Evolutionary conservation across 148 eudicot genomes (phyloP).

Genomic region (Beta vulgaris): DNA sequence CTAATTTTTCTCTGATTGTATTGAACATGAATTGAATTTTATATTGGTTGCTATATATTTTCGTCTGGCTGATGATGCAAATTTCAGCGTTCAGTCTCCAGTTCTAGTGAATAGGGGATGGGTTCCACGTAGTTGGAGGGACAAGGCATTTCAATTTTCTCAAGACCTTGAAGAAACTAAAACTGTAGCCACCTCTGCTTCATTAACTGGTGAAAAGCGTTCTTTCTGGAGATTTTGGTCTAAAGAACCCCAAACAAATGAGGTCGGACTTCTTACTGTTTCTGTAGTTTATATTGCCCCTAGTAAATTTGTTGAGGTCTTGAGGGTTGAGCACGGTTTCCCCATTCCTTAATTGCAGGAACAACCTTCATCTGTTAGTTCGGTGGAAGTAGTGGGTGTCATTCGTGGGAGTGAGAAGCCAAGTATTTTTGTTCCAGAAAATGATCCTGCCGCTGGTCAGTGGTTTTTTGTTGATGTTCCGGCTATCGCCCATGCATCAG

Average conservation of each 20-base stretch:
- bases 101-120: slow-evolving; percentile 95
- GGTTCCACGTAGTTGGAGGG: slow-evolving; percentile 97
- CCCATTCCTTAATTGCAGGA: slow-evolving; percentile 41
- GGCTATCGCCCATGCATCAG: slow-evolving; percentile 61
- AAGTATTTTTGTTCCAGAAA: slow-evolving; percentile 88
- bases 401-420: slow-evolving; percentile 95
- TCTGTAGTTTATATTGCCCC: slow-evolving; percentile 13
- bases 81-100: slow-evolving; percentile 76
- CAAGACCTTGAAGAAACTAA: slow-evolving; percentile 33
- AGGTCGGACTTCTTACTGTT: slow-evolving; percentile 34
- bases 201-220: slow-evolving; percentile 32
- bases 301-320: background rate
- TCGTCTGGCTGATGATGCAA: slow-evolving; percentile 26
- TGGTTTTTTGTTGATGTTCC: slow-evolving; percentile 98
- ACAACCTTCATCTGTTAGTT: slow-evolving; percentile 37
- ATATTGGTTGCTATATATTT: background rate
- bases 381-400: slow-evolving; percentile 74
- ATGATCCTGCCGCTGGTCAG: slow-evolving; percentile 68
- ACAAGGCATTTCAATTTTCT: slow-evolving; percentile 45
- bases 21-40: background rate
- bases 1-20: background rate
- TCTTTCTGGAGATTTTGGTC: slow-evolving; percentile 81
- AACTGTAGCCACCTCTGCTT: slow-evolving; percentile 28
- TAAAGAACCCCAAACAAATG: slow-evolving; percentile 40
- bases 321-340: background rate